A percentile compares a stretch with the other conserved stretches of the same genome.
phyloP scores from a whole-genome alignment of 2,329 filamentous ascomycete genomes.

The Myriosclerotinia duriaeana region DNA sequence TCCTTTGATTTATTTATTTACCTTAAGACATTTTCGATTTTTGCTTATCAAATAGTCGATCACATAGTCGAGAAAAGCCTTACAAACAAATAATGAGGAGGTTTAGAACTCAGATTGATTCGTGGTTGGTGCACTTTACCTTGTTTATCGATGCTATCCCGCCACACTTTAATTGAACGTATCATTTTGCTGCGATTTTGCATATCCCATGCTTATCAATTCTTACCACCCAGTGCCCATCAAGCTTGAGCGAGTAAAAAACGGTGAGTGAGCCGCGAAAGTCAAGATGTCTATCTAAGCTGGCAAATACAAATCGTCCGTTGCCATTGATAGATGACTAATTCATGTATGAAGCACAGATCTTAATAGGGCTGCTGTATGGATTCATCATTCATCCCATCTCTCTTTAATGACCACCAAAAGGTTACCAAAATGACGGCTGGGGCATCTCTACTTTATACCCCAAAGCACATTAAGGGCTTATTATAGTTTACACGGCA shows the following conservation, averaged over 20 bases:
- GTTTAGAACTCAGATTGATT: background rate
- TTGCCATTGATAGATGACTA: slow-evolving; percentile 9
- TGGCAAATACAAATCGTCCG: background rate
- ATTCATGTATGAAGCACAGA: background rate
- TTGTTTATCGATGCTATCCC: slow-evolving; percentile 3
- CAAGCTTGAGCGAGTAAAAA: background rate
- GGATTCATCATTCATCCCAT: background rate
- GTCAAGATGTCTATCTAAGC: background rate
- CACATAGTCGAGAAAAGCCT: background rate
- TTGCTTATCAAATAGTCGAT: background rate
- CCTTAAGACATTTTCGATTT: no score
- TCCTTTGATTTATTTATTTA: no score
- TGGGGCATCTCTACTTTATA: slow-evolving; percentile 2
- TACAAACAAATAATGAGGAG: background rate
- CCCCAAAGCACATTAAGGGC: background rate
- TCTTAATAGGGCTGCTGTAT: background rate
- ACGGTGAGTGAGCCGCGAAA: background rate
- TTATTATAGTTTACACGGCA: background rate
- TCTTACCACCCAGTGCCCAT: background rate
- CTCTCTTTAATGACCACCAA: background rate
- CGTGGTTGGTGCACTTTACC: slow-evolving; percentile 12
- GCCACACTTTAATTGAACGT: slow-evolving; percentile 25
- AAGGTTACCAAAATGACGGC: background rate
- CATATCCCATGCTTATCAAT: background rate
- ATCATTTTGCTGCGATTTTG: background rate